phyloP scores from a whole-genome alignment of 345 rosid genomes.

The Brassica nigra region DNA sequence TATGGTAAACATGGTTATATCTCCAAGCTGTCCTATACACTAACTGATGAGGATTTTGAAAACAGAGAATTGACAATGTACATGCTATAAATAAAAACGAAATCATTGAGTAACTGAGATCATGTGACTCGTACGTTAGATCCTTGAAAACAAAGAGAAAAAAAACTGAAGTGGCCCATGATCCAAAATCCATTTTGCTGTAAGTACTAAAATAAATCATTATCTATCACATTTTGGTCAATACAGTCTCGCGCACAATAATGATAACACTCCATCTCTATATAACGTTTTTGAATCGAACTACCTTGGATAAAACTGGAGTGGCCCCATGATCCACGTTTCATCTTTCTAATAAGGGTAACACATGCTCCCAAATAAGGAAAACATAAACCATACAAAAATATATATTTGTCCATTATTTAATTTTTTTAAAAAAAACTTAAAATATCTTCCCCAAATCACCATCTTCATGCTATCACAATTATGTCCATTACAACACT shows the following conservation, averaged over 20 bases:
- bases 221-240: conserved; percentile 26
- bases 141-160: neutral
- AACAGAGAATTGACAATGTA: neutral
- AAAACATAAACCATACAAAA: conserved; percentile 16
- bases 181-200: conserved; percentile 21
- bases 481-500: neutral
- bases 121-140: conserved; percentile 38
- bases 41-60: neutral
- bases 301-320: conserved; percentile 13
- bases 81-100: neutral
- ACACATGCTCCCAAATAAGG: conserved; percentile 22
- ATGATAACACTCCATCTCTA: conserved; percentile 17
- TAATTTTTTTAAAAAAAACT: neutral
- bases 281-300: conserved; percentile 9
- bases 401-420: conserved; percentile 2
- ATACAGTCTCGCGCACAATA: conserved; percentile 14
- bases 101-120: conserved; percentile 15
- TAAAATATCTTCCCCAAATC: conserved; percentile 9
- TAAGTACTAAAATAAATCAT: conserved; percentile 33
- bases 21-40: neutral
- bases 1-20: neutral
- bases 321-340: neutral
- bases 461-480: conserved; percentile 23
- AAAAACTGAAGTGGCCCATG: conserved; percentile 36
- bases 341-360: conserved; percentile 28